These are phyloP conservation scores for Fraxinus sp. DNA, from an alignment of 305 asterid genomes.

Conservation along the genomic window DNA sequence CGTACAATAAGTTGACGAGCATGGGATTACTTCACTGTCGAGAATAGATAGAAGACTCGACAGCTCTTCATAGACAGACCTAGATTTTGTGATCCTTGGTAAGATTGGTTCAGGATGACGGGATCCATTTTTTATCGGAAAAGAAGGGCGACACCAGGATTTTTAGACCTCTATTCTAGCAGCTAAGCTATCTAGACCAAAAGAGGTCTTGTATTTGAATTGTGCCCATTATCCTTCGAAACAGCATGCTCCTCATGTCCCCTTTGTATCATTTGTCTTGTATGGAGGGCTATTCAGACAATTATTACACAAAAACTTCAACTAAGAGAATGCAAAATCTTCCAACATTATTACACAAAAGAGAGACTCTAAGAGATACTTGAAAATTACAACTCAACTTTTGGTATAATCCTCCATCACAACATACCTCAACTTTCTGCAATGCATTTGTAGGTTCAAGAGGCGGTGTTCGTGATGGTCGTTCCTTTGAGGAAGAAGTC, in stretches of 20 bases:
- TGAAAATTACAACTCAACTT: background rate
- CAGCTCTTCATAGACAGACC: background rate
- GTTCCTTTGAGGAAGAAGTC: constrained; percentile 56
- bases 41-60: background rate
- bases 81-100: background rate
- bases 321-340: background rate
- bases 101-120: background rate
- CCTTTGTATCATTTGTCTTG: background rate
- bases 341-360: background rate
- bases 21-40: background rate
- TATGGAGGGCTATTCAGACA: background rate
- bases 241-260: background rate
- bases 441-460: constrained; percentile 71
- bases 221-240: background rate
- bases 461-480: constrained; percentile 41
- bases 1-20: background rate
- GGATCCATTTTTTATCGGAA: background rate
- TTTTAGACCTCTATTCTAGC: background rate
- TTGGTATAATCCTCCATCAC: background rate
- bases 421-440: constrained; percentile 86
- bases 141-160: background rate
- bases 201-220: background rate
- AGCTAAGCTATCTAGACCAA: background rate
- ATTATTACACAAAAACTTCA: background rate
- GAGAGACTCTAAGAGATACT: background rate